Conservation (phyloP, 1,284 basidiomycete genomes). For the Melampsora abietis-canadensis region DNA sequence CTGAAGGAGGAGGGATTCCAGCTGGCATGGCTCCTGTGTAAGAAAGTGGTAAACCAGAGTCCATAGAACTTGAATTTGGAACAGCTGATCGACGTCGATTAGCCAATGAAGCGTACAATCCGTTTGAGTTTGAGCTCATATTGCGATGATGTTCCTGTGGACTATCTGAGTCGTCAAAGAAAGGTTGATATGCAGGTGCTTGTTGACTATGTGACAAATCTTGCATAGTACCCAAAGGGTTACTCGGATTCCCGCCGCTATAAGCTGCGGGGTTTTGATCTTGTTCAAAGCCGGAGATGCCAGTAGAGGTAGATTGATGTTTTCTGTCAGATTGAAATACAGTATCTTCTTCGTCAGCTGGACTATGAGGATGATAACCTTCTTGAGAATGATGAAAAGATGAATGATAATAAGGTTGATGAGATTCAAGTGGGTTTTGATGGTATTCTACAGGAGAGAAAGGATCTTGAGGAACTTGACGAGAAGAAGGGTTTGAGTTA, state of each 20-base stretch:
- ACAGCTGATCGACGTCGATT: neutral
- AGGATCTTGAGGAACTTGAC: slow-evolving; percentile 1
- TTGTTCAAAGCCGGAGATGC: slow-evolving; percentile 16
- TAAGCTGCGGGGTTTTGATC: slow-evolving; percentile 33
- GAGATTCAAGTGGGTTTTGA: neutral
- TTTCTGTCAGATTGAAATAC: neutral
- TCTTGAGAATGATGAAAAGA: neutral
- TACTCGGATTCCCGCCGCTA: slow-evolving; percentile 31
- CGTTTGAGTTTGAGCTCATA: neutral
- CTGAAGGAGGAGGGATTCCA: neutral
- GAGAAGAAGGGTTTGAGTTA: neutral
- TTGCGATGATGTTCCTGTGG: neutral
- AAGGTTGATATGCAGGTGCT: neutral
- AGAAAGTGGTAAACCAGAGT: neutral
- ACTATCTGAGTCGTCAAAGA: slow-evolving; percentile 7
- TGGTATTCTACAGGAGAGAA: slow-evolving; percentile 11
- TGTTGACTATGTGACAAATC: neutral
- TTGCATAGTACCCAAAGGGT: slow-evolving; percentile 36
- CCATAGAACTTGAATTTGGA: neutral
- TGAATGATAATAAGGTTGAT: slow-evolving; percentile 5
- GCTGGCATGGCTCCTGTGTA: neutral
- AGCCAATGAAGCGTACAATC: neutral
- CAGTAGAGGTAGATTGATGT: neutral
- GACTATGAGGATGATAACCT: slow-evolving; percentile 1
- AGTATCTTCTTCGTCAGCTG: slow-evolving; percentile 7